Percentiles rank a stretch among this genome's conserved stretches.
phyloP scores from a whole-genome alignment of 2,329 filamentous ascomycete species.

The Apiospora sp. region DNA sequence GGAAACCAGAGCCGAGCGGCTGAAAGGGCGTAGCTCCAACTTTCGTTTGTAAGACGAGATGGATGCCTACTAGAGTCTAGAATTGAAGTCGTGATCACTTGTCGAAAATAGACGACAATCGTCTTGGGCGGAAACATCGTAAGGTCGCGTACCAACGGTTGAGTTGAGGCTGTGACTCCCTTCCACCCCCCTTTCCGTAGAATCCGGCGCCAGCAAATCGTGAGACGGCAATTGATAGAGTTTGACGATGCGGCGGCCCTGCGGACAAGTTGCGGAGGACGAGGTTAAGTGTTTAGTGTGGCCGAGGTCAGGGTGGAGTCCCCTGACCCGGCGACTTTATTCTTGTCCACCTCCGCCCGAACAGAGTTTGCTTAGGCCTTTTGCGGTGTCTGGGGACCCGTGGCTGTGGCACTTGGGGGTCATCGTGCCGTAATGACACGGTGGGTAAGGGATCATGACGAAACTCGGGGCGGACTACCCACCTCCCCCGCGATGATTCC shows the following conservation, averaged over 20 bases:
- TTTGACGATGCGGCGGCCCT: neutral
- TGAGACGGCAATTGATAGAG: neutral
- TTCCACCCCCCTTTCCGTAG: neutral
- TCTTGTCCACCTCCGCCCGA: neutral
- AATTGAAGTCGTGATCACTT: neutral
- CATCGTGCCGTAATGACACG: neutral
- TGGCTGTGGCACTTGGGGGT: slow-evolving; percentile 7
- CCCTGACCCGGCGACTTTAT: neutral
- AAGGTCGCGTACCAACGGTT: neutral
- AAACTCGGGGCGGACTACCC: neutral
- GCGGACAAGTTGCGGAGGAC: neutral
- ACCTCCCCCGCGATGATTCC: neutral
- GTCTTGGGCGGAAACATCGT: neutral
- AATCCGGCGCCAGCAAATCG: neutral
- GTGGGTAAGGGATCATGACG: neutral
- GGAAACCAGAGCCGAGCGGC: neutral
- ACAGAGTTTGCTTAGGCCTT: neutral
- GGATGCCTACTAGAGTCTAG: neutral
- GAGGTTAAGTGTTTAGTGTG: neutral
- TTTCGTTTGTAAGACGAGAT: no score
- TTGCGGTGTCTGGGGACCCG: neutral
- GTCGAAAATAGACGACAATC: neutral
- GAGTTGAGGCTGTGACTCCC: neutral
- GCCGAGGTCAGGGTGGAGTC: neutral
- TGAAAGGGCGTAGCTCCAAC: neutral